Base-by-base conservation (phyloP, 768 basidiomycete species). In the Serendipita vermifera region DNA sequence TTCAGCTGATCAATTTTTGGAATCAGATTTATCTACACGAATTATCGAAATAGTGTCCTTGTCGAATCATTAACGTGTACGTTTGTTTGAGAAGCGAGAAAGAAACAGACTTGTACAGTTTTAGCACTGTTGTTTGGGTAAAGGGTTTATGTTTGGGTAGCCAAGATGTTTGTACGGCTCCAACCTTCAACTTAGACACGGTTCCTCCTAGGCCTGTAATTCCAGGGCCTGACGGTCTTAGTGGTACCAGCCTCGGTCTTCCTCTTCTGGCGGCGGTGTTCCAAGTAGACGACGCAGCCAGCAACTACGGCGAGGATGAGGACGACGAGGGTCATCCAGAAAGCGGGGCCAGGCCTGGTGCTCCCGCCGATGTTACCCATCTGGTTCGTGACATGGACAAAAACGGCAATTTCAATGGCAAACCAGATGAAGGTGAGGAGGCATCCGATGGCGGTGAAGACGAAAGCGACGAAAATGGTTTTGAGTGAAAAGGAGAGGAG, bases 241-340 rank as follows among this genome's bases (percentile, higher is more conserved):
- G 77, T 75, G 11, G 68, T 65, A 31, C n/a, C 36, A 20, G 32
- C n/a, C 17, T 60, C 32, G 51, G 11, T 13, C 26, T 24, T 14
- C 17, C 32, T 31, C 32, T 46, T 74, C 57, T 74, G 71, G 56
- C 71, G 75, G 57, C 81, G 72, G 36, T 82, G 77, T 9, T 82
- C 83, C 59, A 83, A 78, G 71, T 81, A 83, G 33, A 85, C 80
- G 2, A 81, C 80, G 71, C 77, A 77, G 55, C 82, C 82, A 15
- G 77, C 82, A 56, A 85, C 64, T 38, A 80, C 67, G 32, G 82
- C 75, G 3, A 87, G 74, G 60, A 86, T 69, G 64, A 87, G 69
- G 11, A 79, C 67, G n/a, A 74, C 77, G 62, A 87, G 79, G 1
- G 83, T 85, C 66, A 87, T 65, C 85, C 85, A 87, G 66, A 87